These are phyloP conservation scores for Gaeumannomyces sp. DNA, from an alignment of 2,329 filamentous ascomycete species.

Conservation along the genomic window DNA sequence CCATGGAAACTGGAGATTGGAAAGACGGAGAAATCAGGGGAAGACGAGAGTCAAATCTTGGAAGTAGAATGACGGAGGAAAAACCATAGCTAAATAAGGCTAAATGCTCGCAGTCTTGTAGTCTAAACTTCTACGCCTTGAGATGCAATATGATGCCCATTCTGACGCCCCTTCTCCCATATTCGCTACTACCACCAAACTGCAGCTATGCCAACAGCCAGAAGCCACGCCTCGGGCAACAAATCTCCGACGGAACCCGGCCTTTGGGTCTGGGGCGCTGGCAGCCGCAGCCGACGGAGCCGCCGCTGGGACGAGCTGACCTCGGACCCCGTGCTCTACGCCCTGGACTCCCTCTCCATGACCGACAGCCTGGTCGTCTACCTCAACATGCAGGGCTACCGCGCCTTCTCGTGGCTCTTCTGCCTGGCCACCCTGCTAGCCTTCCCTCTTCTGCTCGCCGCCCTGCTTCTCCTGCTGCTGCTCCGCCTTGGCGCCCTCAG, in stretches of 20 bases:
- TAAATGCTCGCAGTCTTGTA: not conserved
- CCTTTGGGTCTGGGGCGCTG: conserved; percentile 7
- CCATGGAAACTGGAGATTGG: too few species aligned
- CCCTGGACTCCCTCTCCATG: conserved; percentile 2
- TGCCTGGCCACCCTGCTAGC: conserved; percentile 5
- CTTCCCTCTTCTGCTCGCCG: conserved; percentile 4
- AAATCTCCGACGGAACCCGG: not conserved
- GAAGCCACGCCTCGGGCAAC: not conserved
- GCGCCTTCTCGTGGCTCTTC: conserved; percentile 9
- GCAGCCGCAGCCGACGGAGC: not conserved
- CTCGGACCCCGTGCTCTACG: not conserved
- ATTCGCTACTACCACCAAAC: too few species aligned
- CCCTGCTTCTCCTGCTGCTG: conserved; percentile 5
- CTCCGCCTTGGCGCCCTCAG: conserved; percentile 16
- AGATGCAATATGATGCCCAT: too few species aligned
- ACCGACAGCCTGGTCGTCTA: conserved; percentile 8
- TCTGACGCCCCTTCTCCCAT: too few species aligned
- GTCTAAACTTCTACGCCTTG: not conserved
- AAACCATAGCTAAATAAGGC: not conserved
- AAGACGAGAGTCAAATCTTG: too few species aligned
- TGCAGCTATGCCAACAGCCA: not conserved
- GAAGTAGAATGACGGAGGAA: too few species aligned
- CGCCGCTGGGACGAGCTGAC: conserved; percentile 5
- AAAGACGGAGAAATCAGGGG: too few species aligned
- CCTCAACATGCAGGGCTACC: conserved; percentile 9